Conservation (phyloP, 148 eudicot species). For the Dianthus caryophyllus region DNA sequence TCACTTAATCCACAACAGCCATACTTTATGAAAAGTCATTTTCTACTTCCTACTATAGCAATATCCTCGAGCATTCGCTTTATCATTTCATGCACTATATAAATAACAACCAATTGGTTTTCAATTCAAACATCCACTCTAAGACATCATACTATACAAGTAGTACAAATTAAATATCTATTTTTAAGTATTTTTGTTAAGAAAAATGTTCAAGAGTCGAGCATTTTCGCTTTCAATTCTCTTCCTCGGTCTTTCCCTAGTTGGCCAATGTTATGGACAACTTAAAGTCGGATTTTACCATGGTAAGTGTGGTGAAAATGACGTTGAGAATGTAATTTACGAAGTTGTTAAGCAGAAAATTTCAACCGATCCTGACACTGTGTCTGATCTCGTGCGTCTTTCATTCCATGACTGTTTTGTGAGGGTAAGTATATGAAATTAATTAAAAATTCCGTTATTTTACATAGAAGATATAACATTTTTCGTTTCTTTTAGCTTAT, state of each 20-base stretch:
- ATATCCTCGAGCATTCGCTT: neutral
- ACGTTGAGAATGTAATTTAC: conserved; percentile 40
- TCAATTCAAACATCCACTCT: conserved; percentile 1
- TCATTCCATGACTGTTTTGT: conserved; percentile 64
- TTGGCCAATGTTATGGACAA: conserved; percentile 29
- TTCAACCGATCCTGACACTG: conserved; percentile 24
- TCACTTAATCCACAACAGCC: neutral
- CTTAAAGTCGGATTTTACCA: conserved; percentile 42
- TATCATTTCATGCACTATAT: conserved; percentile 12
- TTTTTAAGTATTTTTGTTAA: neutral
- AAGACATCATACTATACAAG: neutral
- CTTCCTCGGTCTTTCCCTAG: conserved; percentile 28
- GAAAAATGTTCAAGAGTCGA: conserved; percentile 26
- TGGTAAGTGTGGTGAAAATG: conserved; percentile 36
- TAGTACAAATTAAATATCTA: neutral
- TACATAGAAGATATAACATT: neutral
- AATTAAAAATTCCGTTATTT: neutral
- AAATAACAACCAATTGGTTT: neutral
- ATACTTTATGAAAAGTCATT: conserved; percentile 4
- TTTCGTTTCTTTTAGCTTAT: too few relatives aligned
- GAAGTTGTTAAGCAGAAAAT: conserved; percentile 22
- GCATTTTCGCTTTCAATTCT: neutral
- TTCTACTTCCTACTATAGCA: conserved; percentile 1
- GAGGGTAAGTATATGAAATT: conserved; percentile 44
- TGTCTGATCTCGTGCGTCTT: conserved; percentile 47